Base-by-base conservation (phyloP, 2,329 filamentous ascomycete species). In the Penicillium sumatraense region DNA sequence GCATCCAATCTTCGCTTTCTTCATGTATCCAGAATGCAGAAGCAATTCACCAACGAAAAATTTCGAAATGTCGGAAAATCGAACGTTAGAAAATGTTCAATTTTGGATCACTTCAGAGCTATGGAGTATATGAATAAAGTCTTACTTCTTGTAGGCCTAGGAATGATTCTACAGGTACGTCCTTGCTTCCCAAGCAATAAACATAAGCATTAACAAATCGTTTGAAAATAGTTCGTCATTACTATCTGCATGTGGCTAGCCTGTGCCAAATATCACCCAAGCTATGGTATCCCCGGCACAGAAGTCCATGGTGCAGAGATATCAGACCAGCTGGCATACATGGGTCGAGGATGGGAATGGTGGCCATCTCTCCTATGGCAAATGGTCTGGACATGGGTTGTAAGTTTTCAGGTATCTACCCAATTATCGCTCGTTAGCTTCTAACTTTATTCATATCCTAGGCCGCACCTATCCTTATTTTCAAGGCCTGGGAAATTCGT, bases 151-250 rank as follows among this genome's bases (percentile, higher is more conserved):
- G 52, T 56, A 9, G 42, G 35, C 6, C 36, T 51, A 14, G 53
- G 49, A 13, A 56, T 56, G 36, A 11, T 52, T 6, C 1, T 83
- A 5, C 85, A 88, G 75, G 85, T 87, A 72, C n/a, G n/a, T n/a
- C n/a, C n/a, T n/a, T n/a, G n/a, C n/a, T n/a, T n/a, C n/a, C n/a
- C n/a, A n/a, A n/a, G n/a, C n/a, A n/a, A n/a, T n/a, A n/a, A n/a
- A n/a, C n/a, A n/a, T n/a, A n/a, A n/a, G n/a, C n/a, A n/a, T n/a
- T n/a, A n/a, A n/a, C n/a, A n/a, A n/a, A n/a, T n/a, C n/a, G n/a
- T n/a, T n/a, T n/a, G n/a, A n/a, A n/a, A n/a, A 33, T 33, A 53
- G 51, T 48, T 48, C 11, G 35, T 48, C 6, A 26, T 53, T 18
- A 20, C 20, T 2, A 9, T 55, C 13, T 38, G 38, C 10, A 55